A percentile compares a stretch with the other conserved stretches of the same genome.
Conservation (phyloP, 1,284 basidiomycete species). For the Melampsora americana region DNA sequence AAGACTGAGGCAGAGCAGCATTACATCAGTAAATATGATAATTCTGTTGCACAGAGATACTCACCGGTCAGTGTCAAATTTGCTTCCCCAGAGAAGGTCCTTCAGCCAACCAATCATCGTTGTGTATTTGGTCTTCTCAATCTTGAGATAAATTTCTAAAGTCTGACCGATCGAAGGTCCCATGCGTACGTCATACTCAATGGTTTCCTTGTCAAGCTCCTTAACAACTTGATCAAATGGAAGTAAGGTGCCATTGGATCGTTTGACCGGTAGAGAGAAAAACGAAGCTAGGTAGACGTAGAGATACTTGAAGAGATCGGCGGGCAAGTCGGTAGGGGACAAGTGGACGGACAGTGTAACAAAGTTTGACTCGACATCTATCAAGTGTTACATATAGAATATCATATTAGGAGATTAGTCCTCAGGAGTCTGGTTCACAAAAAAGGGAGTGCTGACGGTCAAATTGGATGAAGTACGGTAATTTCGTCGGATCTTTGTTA, state of each 20-base stretch:
- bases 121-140: slow-evolving; percentile 76
- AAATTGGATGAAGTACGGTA: slow-evolving; percentile 90
- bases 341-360: slow-evolving; percentile 68
- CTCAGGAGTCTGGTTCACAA: neutral
- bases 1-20: slow-evolving; percentile 59
- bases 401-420: slow-evolving; percentile 9
- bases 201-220: slow-evolving; percentile 83
- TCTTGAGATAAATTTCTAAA: slow-evolving; percentile 75
- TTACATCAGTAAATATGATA: slow-evolving; percentile 4
- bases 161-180: slow-evolving; percentile 72
- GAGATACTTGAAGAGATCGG: slow-evolving; percentile 59
- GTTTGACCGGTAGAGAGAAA: slow-evolving; percentile 80
- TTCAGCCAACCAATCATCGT: slow-evolving; percentile 80
- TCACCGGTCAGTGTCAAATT: slow-evolving; percentile 79
- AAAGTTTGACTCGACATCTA: slow-evolving; percentile 74
- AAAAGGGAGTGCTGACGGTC: slow-evolving; percentile 54
- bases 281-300: slow-evolving; percentile 81
- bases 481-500: slow-evolving; percentile 62
- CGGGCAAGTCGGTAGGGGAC: slow-evolving; percentile 56
- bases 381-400: slow-evolving; percentile 50
- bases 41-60: neutral
- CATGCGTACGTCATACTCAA: slow-evolving; percentile 74
- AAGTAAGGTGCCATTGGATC: slow-evolving; percentile 68
- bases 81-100: slow-evolving; percentile 75
- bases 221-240: slow-evolving; percentile 87